These are phyloP conservation scores for Ceratocystis smalleyi DNA, from an alignment of 2,329 filamentous ascomycete genomes.

Conservation along the genomic window DNA sequence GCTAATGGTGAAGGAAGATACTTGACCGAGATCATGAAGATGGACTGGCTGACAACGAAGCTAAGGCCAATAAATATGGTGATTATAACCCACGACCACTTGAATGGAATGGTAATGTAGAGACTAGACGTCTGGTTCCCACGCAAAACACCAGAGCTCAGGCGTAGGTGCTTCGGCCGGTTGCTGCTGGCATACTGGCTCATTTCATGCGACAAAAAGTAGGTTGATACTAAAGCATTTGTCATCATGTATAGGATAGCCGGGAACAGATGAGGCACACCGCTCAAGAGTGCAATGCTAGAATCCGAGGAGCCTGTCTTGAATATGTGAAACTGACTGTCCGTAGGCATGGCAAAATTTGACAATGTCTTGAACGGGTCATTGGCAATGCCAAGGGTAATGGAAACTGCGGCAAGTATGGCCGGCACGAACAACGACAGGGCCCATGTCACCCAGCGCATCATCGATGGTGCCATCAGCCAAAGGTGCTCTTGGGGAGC, in stretches of 20 bases:
- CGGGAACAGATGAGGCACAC: constrained; percentile 35
- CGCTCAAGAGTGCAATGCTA: constrained; percentile 27
- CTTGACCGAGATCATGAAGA: constrained; percentile 26
- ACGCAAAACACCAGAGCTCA: constrained; percentile 30
- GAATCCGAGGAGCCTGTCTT: constrained; percentile 20
- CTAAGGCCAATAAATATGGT: constrained; percentile 30
- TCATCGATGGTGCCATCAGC: constrained; percentile 29
- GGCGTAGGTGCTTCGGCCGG: constrained; percentile 26
- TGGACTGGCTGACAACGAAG: constrained; percentile 32
- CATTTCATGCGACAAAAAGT: constrained; percentile 36
- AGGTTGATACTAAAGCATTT: constrained; percentile 33
- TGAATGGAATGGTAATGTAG: constrained; percentile 35
- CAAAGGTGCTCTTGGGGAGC: constrained; percentile 29
- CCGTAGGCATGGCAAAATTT: constrained; percentile 27
- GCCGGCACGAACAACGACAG: constrained; percentile 27
- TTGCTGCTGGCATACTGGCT: constrained; percentile 28
- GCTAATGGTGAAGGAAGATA: constrained; percentile 18
- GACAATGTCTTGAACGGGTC: constrained; percentile 24
- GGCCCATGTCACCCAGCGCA: constrained; percentile 29
- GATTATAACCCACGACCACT: constrained; percentile 31
- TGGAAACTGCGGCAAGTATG: constrained; percentile 26
- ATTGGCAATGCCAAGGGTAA: constrained; percentile 26
- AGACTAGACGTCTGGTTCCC: constrained; percentile 34
- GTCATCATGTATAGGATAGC: constrained; percentile 32
- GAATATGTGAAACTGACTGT: constrained; percentile 25